These are phyloP conservation scores for Monotropa hypopitys DNA, from an alignment of 179 eudicot genomes.

Conservation along the genomic window DNA sequence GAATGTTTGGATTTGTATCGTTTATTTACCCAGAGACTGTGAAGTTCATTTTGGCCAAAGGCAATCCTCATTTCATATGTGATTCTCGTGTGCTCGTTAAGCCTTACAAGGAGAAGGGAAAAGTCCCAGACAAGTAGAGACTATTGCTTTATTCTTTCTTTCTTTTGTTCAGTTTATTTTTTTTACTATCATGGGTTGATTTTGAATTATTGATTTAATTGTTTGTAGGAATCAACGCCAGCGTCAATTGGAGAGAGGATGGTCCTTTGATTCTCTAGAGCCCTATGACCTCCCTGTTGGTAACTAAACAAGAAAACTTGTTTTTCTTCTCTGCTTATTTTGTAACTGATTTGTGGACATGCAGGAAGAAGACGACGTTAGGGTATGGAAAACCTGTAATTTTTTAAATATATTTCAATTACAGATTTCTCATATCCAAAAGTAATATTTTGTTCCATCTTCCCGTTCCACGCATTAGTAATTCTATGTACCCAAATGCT, in stretches of 20 bases:
- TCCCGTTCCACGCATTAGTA: too few species aligned
- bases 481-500: not conserved
- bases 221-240: conserved; percentile 55
- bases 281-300: conserved; percentile 53
- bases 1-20: conserved; percentile 90
- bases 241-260: conserved; percentile 51
- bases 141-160: not conserved
- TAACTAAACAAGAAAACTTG: conserved; percentile 11
- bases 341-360: not conserved
- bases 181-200: not conserved
- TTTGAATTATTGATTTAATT: conserved; percentile 1
- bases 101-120: conserved; percentile 91
- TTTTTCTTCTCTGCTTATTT: not conserved
- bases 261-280: conserved; percentile 43
- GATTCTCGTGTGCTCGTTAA: conserved; percentile 88
- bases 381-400: not conserved
- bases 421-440: not conserved
- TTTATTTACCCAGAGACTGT: conserved; percentile 73
- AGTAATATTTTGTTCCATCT: not conserved
- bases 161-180: not conserved
- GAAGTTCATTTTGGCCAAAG: conserved; percentile 67
- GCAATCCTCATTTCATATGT: conserved; percentile 82
- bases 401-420: not conserved
- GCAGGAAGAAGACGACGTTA: not conserved
- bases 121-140: conserved; percentile 65